These are phyloP conservation scores for Trichophaea hybrida DNA, from an alignment of 2,329 filamentous ascomycete genomes.

Conservation along the genomic window DNA sequence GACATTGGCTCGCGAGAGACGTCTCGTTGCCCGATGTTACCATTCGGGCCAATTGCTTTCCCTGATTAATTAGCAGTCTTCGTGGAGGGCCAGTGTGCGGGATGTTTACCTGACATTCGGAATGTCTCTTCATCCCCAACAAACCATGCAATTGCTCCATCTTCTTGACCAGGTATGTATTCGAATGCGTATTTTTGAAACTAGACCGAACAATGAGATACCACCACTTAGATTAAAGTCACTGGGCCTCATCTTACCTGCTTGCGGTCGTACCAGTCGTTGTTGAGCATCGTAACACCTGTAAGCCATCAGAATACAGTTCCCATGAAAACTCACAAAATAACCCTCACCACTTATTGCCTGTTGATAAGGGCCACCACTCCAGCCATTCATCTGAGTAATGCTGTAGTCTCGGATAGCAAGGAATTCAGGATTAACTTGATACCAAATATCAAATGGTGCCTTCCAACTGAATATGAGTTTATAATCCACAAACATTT, in stretches of 20 bases:
- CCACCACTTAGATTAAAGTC: background rate
- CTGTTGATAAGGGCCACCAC: slow-evolving; percentile 42
- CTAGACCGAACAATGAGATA: slow-evolving; percentile 13
- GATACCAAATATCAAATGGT: slow-evolving; percentile 57
- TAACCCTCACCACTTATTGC: slow-evolving; percentile 35
- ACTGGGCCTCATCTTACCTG: slow-evolving; percentile 7
- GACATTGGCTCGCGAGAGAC: slow-evolving; percentile 42
- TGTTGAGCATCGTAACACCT: slow-evolving; percentile 40
- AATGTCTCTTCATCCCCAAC: slow-evolving; percentile 40
- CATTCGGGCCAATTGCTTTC: slow-evolving; percentile 39
- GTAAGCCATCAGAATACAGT: background rate
- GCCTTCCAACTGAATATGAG: slow-evolving; percentile 34
- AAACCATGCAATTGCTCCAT: slow-evolving; percentile 40
- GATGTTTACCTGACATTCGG: slow-evolving; percentile 36
- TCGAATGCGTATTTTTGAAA: slow-evolving; percentile 45
- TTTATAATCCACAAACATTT: slow-evolving; percentile 38
- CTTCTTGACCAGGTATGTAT: slow-evolving; percentile 37
- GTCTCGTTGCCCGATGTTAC: slow-evolving; percentile 38
- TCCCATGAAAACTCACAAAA: background rate
- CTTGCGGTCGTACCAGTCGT: slow-evolving; percentile 41
- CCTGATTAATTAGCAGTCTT: slow-evolving; percentile 4
- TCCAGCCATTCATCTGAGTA: slow-evolving; percentile 39
- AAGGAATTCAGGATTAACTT: slow-evolving; percentile 47
- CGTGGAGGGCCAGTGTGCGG: background rate
- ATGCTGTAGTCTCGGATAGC: slow-evolving; percentile 38